Conservation (phyloP, 2,329 filamentous ascomycete genomes). For the Talaromyces sp. region DNA sequence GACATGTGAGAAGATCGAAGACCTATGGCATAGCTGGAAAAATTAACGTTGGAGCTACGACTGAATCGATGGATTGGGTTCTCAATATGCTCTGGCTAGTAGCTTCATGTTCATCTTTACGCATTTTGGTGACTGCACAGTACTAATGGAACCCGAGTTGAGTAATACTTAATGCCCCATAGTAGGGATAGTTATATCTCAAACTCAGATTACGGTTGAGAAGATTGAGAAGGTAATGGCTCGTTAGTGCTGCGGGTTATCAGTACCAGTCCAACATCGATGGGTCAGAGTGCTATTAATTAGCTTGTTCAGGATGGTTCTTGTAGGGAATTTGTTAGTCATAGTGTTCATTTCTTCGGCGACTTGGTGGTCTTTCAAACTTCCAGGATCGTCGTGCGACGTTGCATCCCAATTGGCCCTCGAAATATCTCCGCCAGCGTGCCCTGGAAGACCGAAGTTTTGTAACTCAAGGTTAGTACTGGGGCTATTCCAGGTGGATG, state of each 20-base stretch:
- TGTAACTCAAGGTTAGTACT: background rate
- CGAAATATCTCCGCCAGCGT: background rate
- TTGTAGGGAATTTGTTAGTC: background rate
- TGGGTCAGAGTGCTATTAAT: background rate
- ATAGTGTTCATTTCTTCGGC: background rate
- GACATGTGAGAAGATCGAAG: background rate
- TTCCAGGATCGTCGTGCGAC: background rate
- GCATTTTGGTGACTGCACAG: background rate
- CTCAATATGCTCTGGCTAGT: background rate
- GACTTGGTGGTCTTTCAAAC: background rate
- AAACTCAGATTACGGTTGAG: background rate
- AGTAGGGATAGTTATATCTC: background rate
- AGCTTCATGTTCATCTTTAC: background rate
- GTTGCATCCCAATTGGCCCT: slow-evolving; percentile 3
- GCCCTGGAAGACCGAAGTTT: background rate
- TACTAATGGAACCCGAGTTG: background rate
- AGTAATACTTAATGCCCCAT: background rate
- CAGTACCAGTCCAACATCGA: background rate
- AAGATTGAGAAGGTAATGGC: background rate
- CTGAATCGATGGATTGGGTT: background rate
- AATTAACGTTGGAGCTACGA: background rate
- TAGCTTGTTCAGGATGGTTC: background rate
- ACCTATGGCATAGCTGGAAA: background rate
- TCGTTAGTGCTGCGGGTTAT: background rate
- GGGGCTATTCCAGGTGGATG: background rate